Evolutionary conservation across 2,329 filamentous ascomycete species (phyloP), one percentile per base, ranked within the genome.

Genomic region (Colletotrichum salicis): DNA sequence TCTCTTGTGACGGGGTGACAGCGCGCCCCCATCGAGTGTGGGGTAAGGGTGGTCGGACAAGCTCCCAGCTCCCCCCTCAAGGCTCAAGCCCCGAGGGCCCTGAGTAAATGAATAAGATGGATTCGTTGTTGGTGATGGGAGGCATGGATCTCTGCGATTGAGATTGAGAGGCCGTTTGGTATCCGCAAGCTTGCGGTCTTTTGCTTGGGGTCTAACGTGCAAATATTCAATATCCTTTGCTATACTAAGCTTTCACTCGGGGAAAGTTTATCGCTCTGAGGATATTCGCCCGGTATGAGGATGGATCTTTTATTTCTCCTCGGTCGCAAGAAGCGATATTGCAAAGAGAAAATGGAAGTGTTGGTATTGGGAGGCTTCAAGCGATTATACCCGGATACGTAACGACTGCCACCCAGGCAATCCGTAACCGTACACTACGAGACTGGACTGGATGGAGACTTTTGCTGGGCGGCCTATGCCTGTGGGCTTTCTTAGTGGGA

Each of bases 251-350:
- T 37, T 62, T 41, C 55, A 57, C 48, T 62, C 68, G 57, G 64
- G 45, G 45, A 58, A 45, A 51, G 29, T 51, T 29, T 29, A 12
- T 70, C 68, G 22, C 60, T 67, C 61, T 61, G 56, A 51, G 37
- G n/a, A 56, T 3, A 29, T 62, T 48, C 29, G 37, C 29, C 64
- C 56, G 64, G 27, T 62, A 51, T 52, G 64, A 62, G 56, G 29
- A 62, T 57, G 64, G 37, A 37, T 56, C 56, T 61, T 52, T 31
- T n/a, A 48, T 57, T 55, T 22, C 24, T 60, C 37, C 22, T 35
- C 5, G 48, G 10, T 48, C 12, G 57, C n/a, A 27, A 35, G 58
- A 71, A 71, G 45, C 64, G 69, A 69, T 45, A 71, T 71, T 63
- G 58, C 19, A 41, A 24, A 24, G 56, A 57, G 24, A 19, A 52